Conservation (phyloP, 148 eudicot species). For the Vaccinium darrowii region DNA sequence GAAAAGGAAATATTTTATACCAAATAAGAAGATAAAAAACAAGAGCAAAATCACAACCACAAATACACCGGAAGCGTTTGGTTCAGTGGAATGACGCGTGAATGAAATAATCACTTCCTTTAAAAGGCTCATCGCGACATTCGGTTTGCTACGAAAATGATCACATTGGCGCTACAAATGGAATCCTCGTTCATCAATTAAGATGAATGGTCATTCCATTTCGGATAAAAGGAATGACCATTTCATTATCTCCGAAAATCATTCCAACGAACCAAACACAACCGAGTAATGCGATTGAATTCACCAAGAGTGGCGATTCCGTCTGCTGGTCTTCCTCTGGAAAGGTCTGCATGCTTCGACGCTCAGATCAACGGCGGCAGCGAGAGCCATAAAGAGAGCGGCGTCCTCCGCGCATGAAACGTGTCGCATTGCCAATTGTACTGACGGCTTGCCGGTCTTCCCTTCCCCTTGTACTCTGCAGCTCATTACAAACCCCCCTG, state of each 20-base stretch:
- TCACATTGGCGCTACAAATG: neutral
- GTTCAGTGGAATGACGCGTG: neutral
- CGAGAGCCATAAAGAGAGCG: constrained; percentile 62
- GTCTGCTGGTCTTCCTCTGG: constrained; percentile 36
- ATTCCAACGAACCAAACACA: neutral
- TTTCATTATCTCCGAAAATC: neutral
- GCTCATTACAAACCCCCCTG: constrained; percentile 59
- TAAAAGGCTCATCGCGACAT: neutral
- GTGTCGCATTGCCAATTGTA: constrained; percentile 59
- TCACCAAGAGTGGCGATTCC: constrained; percentile 52
- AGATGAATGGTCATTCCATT: neutral
- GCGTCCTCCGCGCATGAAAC: constrained; percentile 60
- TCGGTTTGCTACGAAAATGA: neutral
- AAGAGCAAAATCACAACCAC: neutral
- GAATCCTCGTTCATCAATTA: neutral
- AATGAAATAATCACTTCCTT: neutral
- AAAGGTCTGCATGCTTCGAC: constrained; percentile 57
- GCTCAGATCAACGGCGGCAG: constrained; percentile 61
- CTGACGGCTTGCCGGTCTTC: constrained; percentile 49
- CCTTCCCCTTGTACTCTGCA: constrained; percentile 63
- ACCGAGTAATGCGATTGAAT: neutral
- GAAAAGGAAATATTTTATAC: neutral
- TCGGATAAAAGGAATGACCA: no score
- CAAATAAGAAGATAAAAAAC: neutral
- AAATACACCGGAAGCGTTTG: neutral